Evolutionary conservation across 371 early-diverging fungal genomes (phyloP).

Genomic region (Rhizopus delemar): DNA sequence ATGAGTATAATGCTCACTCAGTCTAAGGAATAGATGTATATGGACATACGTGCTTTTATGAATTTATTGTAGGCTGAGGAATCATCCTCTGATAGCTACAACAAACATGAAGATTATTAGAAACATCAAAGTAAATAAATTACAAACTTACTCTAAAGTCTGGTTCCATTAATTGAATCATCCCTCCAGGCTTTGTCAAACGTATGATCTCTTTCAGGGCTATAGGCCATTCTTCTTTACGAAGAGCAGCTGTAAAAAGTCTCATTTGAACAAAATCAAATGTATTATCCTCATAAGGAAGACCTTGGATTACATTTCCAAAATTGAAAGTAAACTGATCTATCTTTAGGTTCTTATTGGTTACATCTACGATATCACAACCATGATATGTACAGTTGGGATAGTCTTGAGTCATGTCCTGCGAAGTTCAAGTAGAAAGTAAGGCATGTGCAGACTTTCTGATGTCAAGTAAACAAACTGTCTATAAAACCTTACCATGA

Average conservation of each 20-base stretch:
- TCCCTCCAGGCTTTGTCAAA: constrained; percentile 26
- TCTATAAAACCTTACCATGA: constrained; percentile 14
- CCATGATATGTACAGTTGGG: constrained; percentile 44
- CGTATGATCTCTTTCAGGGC: constrained; percentile 24
- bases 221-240: constrained; percentile 23
- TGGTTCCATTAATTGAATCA: constrained; percentile 41
- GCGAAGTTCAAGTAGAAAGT: neutral
- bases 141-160: constrained; percentile 18
- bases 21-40: too few relatives aligned
- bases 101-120: too few relatives aligned
- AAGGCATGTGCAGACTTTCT: neutral
- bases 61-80: too few relatives aligned
- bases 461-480: neutral
- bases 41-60: too few relatives aligned
- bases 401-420: constrained; percentile 37
- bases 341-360: constrained; percentile 31
- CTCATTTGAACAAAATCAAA: constrained; percentile 31
- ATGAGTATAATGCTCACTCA: too few relatives aligned
- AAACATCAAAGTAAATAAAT: too few relatives aligned
- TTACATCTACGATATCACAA: constrained; percentile 37
- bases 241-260: constrained; percentile 29
- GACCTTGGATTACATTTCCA: constrained; percentile 38
- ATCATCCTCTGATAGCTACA: too few relatives aligned
- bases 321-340: constrained; percentile 7
- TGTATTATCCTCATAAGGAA: constrained; percentile 29